Percentiles rank a stretch among this genome's conserved stretches.
Conservation (phyloP, 1,284 basidiomycete genomes). For the Calocybe gambosa region DNA sequence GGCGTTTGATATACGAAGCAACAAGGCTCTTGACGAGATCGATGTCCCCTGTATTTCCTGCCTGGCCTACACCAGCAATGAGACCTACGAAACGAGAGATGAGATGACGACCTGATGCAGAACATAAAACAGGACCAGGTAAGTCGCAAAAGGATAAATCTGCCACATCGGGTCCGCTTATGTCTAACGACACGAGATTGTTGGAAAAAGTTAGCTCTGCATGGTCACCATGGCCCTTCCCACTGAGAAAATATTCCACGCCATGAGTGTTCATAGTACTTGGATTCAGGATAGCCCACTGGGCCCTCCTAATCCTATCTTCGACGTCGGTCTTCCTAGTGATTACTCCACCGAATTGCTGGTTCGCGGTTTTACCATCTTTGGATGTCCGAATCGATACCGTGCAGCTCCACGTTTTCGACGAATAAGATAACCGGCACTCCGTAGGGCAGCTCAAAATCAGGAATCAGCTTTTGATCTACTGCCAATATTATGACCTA, state of each 20-base stretch:
- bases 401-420: constrained; percentile 50
- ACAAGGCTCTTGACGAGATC: constrained; percentile 59
- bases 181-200: constrained; percentile 60
- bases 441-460: constrained; percentile 62
- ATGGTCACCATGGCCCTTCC: constrained; percentile 22
- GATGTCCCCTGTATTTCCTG: constrained; percentile 49
- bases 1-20: constrained; percentile 51
- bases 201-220: constrained; percentile 50
- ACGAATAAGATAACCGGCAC: constrained; percentile 47
- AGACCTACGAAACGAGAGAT: constrained; percentile 36
- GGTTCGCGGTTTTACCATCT: constrained; percentile 33
- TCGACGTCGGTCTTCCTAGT: constrained; percentile 50
- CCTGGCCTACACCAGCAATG: constrained; percentile 52
- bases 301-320: constrained; percentile 61
- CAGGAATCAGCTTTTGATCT: neutral
- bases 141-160: constrained; percentile 71
- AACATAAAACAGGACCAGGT: constrained; percentile 43
- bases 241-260: constrained; percentile 33
- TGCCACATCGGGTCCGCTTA: constrained; percentile 59
- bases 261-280: constrained; percentile 20
- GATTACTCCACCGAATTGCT: constrained; percentile 50
- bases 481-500: constrained; percentile 18
- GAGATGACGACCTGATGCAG: neutral
- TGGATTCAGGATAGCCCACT: constrained; percentile 68
- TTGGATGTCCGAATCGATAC: constrained; percentile 51